Percentiles rank a stretch among this genome's conserved stretches.
Evolutionary conservation across 2,329 filamentous ascomycete species (phyloP).

Genomic region (Penicillium occitanis): DNA sequence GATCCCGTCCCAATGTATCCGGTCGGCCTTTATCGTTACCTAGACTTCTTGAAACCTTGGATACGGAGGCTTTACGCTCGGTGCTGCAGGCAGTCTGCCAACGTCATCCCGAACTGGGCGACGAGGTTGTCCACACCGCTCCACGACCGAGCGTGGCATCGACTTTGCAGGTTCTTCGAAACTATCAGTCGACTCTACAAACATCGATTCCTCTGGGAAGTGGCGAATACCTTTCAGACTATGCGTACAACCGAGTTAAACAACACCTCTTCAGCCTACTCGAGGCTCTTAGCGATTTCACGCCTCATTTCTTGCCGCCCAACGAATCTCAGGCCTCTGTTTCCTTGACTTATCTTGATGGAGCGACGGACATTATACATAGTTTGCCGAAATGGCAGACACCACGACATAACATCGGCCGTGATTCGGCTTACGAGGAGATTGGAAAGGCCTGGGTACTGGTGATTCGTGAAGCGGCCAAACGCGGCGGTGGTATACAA

Average conservation of each 20-base stretch:
- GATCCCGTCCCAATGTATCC: constrained; percentile 66
- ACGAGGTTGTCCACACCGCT: constrained; percentile 79
- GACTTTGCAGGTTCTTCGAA: constrained; percentile 74
- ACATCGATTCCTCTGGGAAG: constrained; percentile 82
- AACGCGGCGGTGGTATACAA: constrained; percentile 85
- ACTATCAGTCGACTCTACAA: constrained; percentile 77
- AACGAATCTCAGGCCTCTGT: constrained; percentile 79
- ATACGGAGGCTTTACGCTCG: constrained; percentile 76
- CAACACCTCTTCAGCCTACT: constrained; percentile 76
- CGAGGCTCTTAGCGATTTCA: constrained; percentile 90
- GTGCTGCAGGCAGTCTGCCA: constrained; percentile 91
- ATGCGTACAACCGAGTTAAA: constrained; percentile 90
- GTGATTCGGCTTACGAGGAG: constrained; percentile 94
- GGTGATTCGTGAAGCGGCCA: constrained; percentile 86
- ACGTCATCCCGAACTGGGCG: constrained; percentile 78
- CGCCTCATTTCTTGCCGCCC: constrained; percentile 90
- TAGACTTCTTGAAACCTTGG: constrained; percentile 90
- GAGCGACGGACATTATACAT: constrained; percentile 86
- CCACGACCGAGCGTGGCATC: constrained; percentile 83
- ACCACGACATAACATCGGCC: constrained; percentile 84
- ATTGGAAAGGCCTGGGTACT: constrained; percentile 90
- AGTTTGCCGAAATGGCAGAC: constrained; percentile 87
- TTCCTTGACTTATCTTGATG: constrained; percentile 84
- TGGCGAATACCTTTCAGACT: constrained; percentile 75
- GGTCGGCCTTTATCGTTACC: constrained; percentile 65